These are phyloP conservation scores for Hsuehochloa calcarea DNA, from an alignment of 176 grass and related monocot genomes.

Conservation along the genomic window DNA sequence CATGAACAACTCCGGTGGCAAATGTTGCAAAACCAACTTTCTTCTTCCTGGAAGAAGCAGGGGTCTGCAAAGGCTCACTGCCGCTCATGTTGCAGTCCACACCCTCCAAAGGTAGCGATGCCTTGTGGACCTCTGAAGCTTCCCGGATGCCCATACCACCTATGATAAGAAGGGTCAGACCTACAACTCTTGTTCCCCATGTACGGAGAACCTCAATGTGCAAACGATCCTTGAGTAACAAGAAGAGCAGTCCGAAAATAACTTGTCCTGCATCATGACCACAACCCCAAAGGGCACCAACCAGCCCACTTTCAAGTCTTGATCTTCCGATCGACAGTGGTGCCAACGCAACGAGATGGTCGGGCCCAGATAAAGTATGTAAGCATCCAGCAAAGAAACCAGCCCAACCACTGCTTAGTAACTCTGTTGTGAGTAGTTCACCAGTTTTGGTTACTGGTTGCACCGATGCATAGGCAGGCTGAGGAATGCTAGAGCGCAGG, in stretches of 20 bases:
- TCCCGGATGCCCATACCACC: slow-evolving; percentile 80
- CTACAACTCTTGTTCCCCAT: slow-evolving; percentile 90
- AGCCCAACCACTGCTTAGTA: slow-evolving; percentile 84
- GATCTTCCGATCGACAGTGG: slow-evolving; percentile 88
- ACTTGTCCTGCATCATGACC: slow-evolving; percentile 96
- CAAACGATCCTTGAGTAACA: slow-evolving; percentile 86
- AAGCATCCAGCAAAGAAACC: slow-evolving; percentile 94
- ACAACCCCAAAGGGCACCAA: slow-evolving; percentile 98
- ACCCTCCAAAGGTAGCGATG: slow-evolving; percentile 54
- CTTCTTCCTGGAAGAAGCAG: slow-evolving; percentile 57
- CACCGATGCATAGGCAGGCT: slow-evolving; percentile 49
- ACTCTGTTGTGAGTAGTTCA: slow-evolving; percentile 57
- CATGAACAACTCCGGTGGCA: slow-evolving; percentile 79
- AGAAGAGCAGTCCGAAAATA: slow-evolving; percentile 90
- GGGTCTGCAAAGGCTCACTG: slow-evolving; percentile 24
- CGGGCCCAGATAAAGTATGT: slow-evolving; percentile 92
- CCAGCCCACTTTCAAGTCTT: slow-evolving; percentile 78
- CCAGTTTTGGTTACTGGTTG: slow-evolving; percentile 46
- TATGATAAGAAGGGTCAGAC: slow-evolving; percentile 87
- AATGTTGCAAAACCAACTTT: slow-evolving; percentile 92
- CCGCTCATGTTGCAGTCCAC: slow-evolving; percentile 29
- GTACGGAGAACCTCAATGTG: slow-evolving; percentile 84
- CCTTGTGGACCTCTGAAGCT: slow-evolving; percentile 54
- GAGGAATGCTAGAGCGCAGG: slow-evolving; percentile 36
- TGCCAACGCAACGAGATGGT: slow-evolving; percentile 92